Evolutionary conservation across 179 eudicot genomes (phyloP).

Genomic region (Actinidia arguta): DNA sequence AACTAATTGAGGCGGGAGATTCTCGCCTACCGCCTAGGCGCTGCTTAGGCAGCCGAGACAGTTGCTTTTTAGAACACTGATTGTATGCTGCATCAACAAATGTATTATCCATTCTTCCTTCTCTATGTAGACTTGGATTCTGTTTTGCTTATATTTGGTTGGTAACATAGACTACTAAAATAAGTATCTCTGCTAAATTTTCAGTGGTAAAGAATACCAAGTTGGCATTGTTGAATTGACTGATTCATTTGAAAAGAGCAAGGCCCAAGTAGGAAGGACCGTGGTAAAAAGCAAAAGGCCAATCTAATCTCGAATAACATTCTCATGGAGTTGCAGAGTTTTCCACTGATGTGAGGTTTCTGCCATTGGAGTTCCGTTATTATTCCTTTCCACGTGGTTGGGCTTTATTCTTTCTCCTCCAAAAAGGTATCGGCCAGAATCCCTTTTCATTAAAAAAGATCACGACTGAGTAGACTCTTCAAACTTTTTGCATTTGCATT

Average conservation of each 20-base stretch:
- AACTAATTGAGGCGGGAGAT: no score
- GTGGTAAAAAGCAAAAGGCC: slow-evolving; percentile 1
- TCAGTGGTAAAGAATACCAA: background rate
- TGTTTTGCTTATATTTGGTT: background rate
- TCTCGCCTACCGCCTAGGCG: no score
- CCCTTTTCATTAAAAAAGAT: background rate
- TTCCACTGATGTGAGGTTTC: background rate
- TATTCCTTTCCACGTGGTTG: slow-evolving; percentile 12
- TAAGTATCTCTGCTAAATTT: background rate
- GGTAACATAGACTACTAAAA: background rate
- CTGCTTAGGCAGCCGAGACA: no score
- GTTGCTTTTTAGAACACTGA: no score
- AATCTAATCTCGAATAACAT: slow-evolving; percentile 1
- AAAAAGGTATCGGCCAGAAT: background rate
- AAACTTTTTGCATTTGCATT: background rate
- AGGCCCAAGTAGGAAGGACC: background rate
- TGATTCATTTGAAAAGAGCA: slow-evolving; percentile 11
- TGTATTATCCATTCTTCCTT: background rate
- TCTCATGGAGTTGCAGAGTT: background rate
- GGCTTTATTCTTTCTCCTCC: slow-evolving; percentile 15
- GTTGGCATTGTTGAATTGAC: background rate
- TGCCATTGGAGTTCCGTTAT: background rate
- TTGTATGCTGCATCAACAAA: no score
- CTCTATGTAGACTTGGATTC: background rate
- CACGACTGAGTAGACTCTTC: background rate